Evolutionary conservation across 495 filamentous ascomycete genomes (phyloP), one percentile per base, ranked within the genome.

Genomic region (Aspergillus heteromorphus): DNA sequence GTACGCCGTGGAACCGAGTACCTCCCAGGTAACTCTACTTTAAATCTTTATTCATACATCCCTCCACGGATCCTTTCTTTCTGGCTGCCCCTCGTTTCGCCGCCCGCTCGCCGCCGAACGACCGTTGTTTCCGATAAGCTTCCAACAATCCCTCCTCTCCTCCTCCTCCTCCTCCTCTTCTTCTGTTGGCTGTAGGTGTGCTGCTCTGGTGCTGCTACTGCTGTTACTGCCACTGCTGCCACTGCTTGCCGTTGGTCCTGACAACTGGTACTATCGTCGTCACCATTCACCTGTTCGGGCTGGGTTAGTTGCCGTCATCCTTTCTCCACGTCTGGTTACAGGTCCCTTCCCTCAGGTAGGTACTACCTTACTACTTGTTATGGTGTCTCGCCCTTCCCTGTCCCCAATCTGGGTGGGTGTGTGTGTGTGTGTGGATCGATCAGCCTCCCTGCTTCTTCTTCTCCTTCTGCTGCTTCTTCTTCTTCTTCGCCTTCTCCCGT

Each of bases 121-220:
- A 51, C 63, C 63, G 58, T 61, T 51, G 59, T 61, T 61, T 61
- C 62, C 56, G 62, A 65, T 65, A 61, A 61, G 62, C 58, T 58
- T 64, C 58, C 25, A 20, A 23, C 30, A 34, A n/a, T n/a, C n/a
- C n/a, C 41, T 21, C 16, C 27, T 31, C 20, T 34, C 36, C 25
- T 23, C 27, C 41, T 48, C 27, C 29, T 27, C 21, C 31, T 19
- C n/a, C 13, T 31, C 29, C 47, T 57, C 21, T 21, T 34, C 40
- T 45, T 48, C 53, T 55, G 45, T 36, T 16, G 20, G 34, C 16
- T 47, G 23, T 9, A 9, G 16, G 27, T 27, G 16, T n/a, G 45
- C 20, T 16, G 20, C 27, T 27, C 19, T n/a, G 16, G 19, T n/a
- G 17, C 36, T 40, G 17, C 36, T 10, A 40, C 14, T 40, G 17